phyloP scores from a whole-genome alignment of 768 basidiomycete species.

The Trametes meyenii region DNA sequence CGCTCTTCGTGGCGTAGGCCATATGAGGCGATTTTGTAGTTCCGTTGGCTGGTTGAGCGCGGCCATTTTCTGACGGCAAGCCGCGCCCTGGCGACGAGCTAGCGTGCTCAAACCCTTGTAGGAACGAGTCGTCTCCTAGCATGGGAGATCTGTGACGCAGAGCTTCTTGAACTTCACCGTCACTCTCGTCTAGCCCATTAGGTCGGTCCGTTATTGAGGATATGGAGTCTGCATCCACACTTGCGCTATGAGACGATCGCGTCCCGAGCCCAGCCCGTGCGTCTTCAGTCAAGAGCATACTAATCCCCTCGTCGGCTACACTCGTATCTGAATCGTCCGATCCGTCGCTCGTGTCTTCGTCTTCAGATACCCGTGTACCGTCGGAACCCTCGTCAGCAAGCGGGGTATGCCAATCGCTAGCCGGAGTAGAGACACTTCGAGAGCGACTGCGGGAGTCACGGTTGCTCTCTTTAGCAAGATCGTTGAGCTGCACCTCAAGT shows the following conservation, averaged over 20 bases:
- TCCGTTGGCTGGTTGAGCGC: no score
- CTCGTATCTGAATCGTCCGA: slow-evolving; percentile 7
- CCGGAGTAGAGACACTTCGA: slow-evolving; percentile 39
- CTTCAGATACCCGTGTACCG: slow-evolving; percentile 33
- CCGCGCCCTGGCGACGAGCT: no score
- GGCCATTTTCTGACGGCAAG: no score
- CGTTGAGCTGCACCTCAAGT: slow-evolving; percentile 79
- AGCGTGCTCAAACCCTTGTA: no score
- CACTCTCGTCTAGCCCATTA: background rate
- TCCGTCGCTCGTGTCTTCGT: slow-evolving; percentile 37
- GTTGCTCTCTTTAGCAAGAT: slow-evolving; percentile 47
- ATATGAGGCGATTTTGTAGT: no score
- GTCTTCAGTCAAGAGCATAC: slow-evolving; percentile 15
- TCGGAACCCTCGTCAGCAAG: slow-evolving; percentile 36
- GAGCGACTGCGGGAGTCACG: slow-evolving; percentile 55
- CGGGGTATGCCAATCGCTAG: slow-evolving; percentile 27
- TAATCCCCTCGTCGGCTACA: slow-evolving; percentile 8
- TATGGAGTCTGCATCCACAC: slow-evolving; percentile 1
- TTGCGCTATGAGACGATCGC: background rate
- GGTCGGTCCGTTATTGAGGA: background rate
- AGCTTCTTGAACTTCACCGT: background rate
- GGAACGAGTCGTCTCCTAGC: no score
- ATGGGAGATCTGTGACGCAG: background rate
- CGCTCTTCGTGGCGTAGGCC: no score
- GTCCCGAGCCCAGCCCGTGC: background rate